Evolutionary conservation across 805 yeast species (phyloP).

Genomic region (Teunomyces panamensis): DNA sequence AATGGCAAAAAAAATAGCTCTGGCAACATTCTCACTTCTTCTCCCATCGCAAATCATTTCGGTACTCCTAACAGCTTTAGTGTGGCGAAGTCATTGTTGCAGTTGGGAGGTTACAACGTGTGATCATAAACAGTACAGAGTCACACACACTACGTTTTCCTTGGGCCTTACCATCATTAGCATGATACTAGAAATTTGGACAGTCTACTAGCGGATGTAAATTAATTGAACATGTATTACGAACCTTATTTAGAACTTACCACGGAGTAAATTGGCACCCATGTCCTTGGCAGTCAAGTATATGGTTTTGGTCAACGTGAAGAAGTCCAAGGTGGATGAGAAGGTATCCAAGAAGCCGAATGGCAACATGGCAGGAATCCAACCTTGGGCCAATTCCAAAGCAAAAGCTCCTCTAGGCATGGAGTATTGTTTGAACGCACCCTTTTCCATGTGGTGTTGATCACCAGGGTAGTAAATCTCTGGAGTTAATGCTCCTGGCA

Average conservation of each 20-base stretch:
- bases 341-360: slow-evolving; percentile 85
- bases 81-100: slow-evolving; percentile 45
- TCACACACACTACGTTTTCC: not conserved
- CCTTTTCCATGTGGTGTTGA: slow-evolving; percentile 73
- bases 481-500: slow-evolving; percentile 58
- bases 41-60: slow-evolving; percentile 31
- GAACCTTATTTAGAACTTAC: slow-evolving; percentile 56
- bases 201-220: not conserved
- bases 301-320: slow-evolving; percentile 65
- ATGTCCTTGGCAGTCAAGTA: slow-evolving; percentile 77
- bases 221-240: slow-evolving; percentile 2
- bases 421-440: slow-evolving; percentile 75
- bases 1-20: slow-evolving; percentile 6
- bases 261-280: slow-evolving; percentile 60
- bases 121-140: not conserved
- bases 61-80: slow-evolving; percentile 47
- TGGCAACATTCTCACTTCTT: slow-evolving; percentile 25
- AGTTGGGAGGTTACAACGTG: slow-evolving; percentile 32
- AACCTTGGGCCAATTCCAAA: slow-evolving; percentile 94
- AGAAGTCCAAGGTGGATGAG: slow-evolving; percentile 76
- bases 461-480: slow-evolving; percentile 86
- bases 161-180: not conserved
- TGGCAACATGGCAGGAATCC: slow-evolving; percentile 98
- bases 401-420: slow-evolving; percentile 87
- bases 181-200: slow-evolving; percentile 2